Evolutionary conservation across 495 filamentous ascomycete genomes (phyloP).

Genomic region (Neurospora sp.): DNA sequence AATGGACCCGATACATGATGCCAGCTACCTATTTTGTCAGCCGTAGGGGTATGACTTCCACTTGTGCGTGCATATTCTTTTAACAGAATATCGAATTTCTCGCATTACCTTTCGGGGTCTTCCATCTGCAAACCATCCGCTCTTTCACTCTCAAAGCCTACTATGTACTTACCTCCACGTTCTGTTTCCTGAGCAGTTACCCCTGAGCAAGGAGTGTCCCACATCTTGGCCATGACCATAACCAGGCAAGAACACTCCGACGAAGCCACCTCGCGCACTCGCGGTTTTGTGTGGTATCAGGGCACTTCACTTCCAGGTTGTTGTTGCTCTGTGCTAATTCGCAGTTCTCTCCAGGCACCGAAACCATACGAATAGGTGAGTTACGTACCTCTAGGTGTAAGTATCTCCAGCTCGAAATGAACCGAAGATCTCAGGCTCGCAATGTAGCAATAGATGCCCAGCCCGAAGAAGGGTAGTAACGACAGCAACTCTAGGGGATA

Average conservation of each 20-base stretch:
- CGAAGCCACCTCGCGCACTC: background rate
- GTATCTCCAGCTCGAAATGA: background rate
- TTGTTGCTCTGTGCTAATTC: background rate
- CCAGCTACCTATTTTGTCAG: background rate
- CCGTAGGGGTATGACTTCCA: background rate
- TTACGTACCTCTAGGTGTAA: background rate
- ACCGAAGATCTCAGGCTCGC: background rate
- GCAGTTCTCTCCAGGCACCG: background rate
- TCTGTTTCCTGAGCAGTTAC: background rate
- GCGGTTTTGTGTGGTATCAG: background rate
- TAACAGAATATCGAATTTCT: background rate
- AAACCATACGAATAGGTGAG: background rate
- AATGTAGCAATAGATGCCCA: background rate
- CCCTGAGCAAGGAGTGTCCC: background rate
- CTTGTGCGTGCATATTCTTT: background rate
- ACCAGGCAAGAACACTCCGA: background rate
- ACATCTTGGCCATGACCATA: background rate
- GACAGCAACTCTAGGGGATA: background rate
- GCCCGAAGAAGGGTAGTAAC: background rate
- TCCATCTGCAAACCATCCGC: background rate
- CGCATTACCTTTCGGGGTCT: background rate
- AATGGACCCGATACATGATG: background rate
- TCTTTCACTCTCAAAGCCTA: background rate
- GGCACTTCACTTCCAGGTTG: background rate
- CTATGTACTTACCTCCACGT: background rate